These are phyloP conservation scores for Rhododendron simsii DNA, from an alignment of 148 eudicot genomes.

Conservation along the genomic window DNA sequence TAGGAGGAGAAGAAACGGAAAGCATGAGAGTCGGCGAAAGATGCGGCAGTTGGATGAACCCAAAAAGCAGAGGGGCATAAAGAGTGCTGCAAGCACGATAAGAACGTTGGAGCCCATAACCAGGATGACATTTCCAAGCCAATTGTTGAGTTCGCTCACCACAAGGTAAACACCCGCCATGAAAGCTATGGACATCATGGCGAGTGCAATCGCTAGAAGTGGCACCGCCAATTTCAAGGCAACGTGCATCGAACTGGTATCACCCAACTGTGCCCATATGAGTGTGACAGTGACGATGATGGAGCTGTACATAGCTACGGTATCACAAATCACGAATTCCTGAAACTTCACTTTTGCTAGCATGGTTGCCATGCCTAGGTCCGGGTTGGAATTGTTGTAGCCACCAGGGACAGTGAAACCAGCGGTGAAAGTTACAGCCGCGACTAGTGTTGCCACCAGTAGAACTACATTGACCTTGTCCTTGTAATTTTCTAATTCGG, in stretches of 20 bases:
- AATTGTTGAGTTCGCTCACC: constrained; percentile 18
- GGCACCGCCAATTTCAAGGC: constrained; percentile 2
- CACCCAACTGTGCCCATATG: constrained; percentile 44
- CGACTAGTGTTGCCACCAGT: constrained; percentile 23
- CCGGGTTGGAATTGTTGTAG: not conserved
- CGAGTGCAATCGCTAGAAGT: constrained; percentile 24
- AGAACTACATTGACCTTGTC: constrained; percentile 26
- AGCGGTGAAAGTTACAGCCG: constrained; percentile 4
- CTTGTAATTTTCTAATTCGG: constrained; percentile 10
- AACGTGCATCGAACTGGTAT: constrained; percentile 12
- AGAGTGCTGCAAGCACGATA: constrained; percentile 12
- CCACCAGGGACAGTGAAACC: not conserved
- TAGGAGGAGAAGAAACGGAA: constrained; percentile 15
- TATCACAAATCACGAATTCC: not conserved
- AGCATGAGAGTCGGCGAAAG: constrained; percentile 8
- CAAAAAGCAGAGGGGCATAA: constrained; percentile 22
- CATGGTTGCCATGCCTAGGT: not conserved
- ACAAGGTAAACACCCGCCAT: constrained; percentile 38
- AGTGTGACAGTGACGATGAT: constrained; percentile 28
- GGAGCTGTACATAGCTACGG: not conserved
- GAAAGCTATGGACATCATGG: constrained; percentile 47
- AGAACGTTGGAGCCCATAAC: constrained; percentile 29
- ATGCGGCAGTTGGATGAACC: not conserved
- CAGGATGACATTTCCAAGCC: constrained; percentile 36
- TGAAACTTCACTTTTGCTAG: not conserved